A percentile compares a stretch with the other conserved stretches of the same genome.
Evolutionary conservation across 495 filamentous ascomycete species (phyloP).

Genomic region (Zalerion maritima): DNA sequence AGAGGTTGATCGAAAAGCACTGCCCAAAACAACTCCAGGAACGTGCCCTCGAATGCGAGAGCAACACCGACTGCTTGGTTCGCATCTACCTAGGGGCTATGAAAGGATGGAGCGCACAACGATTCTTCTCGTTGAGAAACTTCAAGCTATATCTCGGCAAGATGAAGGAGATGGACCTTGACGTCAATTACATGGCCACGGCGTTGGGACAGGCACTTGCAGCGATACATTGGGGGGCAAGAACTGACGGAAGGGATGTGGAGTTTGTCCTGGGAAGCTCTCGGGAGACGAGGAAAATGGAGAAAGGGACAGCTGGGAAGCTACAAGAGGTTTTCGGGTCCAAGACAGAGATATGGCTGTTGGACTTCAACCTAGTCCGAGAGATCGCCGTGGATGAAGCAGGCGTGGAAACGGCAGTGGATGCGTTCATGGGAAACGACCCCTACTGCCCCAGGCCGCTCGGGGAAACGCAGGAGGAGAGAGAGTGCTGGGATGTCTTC

Average conservation of each 20-base stretch:
- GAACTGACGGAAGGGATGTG: slow-evolving; percentile 7
- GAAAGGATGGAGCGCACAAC: slow-evolving; percentile 5
- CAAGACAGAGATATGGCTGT: slow-evolving; percentile 10
- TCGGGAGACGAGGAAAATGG: not conserved
- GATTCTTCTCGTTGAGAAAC: slow-evolving; percentile 7
- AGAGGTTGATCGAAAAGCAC: slow-evolving; percentile 18
- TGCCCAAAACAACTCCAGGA: slow-evolving; percentile 7
- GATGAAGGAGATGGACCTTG: slow-evolving; percentile 5
- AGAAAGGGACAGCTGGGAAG: not conserved
- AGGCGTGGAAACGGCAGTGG: slow-evolving; percentile 11
- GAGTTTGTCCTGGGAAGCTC: slow-evolving; percentile 11
- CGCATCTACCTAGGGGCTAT: slow-evolving; percentile 12
- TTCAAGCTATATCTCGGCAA: slow-evolving; percentile 10
- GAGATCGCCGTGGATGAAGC: slow-evolving; percentile 11
- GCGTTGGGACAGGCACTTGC: slow-evolving; percentile 6
- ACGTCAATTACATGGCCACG: slow-evolving; percentile 2
- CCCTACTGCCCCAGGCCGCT: slow-evolving; percentile 13
- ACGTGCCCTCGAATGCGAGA: slow-evolving; percentile 3
- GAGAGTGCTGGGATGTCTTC: slow-evolving; percentile 4
- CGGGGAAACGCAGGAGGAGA: not conserved
- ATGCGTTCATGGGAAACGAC: slow-evolving; percentile 10
- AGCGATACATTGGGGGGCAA: slow-evolving; percentile 9
- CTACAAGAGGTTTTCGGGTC: slow-evolving; percentile 7
- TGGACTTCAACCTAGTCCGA: slow-evolving; percentile 16
- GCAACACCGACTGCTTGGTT: slow-evolving; percentile 16